Conservation (phyloP, 1,284 basidiomycete species). For the Cutaneotrichosporon mucoides region DNA sequence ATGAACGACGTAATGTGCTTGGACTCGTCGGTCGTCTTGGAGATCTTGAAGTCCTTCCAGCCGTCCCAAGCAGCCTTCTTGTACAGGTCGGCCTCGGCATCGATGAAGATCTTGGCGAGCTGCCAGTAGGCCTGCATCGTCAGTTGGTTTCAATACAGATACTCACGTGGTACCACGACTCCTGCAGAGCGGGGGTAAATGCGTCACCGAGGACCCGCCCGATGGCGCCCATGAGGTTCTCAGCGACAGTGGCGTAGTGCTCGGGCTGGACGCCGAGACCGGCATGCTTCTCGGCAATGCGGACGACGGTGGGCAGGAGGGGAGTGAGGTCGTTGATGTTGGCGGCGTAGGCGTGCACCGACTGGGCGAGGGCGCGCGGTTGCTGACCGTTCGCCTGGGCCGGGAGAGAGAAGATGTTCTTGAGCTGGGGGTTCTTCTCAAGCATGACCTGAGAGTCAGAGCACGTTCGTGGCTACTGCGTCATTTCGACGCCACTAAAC, state of each 20-base stretch:
- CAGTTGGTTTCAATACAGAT: background rate
- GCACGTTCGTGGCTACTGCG: no score
- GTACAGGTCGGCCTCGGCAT: conserved; percentile 34
- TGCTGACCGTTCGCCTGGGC: conserved; percentile 28
- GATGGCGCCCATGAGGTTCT: conserved; percentile 35
- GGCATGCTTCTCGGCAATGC: conserved; percentile 40
- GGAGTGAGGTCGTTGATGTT: conserved; percentile 40
- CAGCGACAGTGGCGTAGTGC: conserved; percentile 37
- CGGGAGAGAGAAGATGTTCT: conserved; percentile 34
- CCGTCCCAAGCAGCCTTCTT: conserved; percentile 28
- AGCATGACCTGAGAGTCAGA: conserved; percentile 31
- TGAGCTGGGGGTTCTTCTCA: conserved; percentile 26
- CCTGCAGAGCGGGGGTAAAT: conserved; percentile 31
- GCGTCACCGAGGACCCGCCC: conserved; percentile 36
- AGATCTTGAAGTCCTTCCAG: conserved; percentile 32
- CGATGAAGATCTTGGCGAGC: conserved; percentile 35
- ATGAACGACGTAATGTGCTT: conserved; percentile 30
- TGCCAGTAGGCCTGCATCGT: conserved; percentile 17
- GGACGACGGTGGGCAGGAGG: conserved; percentile 33
- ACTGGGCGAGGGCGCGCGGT: conserved; percentile 33
- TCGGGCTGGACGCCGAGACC: conserved; percentile 34
- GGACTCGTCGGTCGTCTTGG: conserved; percentile 27
- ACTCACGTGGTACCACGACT: conserved; percentile 33
- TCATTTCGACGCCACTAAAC: background rate
- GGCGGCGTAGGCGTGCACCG: conserved; percentile 37